Conservation (phyloP, 352 stramenopile species). For the Globisporangium nodosum region DNA sequence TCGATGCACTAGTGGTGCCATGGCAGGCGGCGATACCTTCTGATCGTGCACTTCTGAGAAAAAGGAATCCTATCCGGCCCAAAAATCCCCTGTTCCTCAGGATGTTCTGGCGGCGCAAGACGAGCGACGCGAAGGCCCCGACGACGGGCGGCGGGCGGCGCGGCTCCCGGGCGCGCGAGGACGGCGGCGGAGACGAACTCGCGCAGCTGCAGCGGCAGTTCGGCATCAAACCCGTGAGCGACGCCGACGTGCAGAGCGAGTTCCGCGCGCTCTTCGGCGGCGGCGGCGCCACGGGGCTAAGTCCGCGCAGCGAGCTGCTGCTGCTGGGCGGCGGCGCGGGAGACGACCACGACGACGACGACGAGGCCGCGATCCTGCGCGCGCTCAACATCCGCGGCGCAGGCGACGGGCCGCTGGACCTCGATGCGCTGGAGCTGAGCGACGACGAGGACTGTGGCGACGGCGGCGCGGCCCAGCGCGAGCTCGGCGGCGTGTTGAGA, state of each 20-base stretch:
- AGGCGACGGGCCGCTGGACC: conserved; percentile 16
- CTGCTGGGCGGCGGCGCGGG: conserved; percentile 25
- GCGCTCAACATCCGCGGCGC: conserved; percentile 31
- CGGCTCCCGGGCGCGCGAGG: neutral
- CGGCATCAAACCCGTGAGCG: conserved; percentile 60
- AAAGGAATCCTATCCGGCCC: too few species aligned
- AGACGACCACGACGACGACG: conserved; percentile 46
- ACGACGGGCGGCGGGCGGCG: neutral
- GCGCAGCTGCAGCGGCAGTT: conserved; percentile 68
- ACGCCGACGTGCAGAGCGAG: conserved; percentile 66
- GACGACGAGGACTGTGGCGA: conserved; percentile 16
- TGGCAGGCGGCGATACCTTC: too few species aligned
- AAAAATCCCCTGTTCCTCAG: neutral
- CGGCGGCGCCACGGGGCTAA: conserved; percentile 15
- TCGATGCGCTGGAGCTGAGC: conserved; percentile 21
- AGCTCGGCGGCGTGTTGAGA: conserved; percentile 31
- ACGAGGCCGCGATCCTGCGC: conserved; percentile 57
- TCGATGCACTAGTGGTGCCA: too few species aligned
- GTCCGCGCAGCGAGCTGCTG: conserved; percentile 43
- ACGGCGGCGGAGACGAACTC: conserved; percentile 35
- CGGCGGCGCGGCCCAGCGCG: conserved; percentile 19
- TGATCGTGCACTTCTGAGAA: too few species aligned
- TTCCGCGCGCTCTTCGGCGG: conserved; percentile 47
- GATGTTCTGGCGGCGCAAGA: conserved; percentile 58
- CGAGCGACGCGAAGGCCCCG: conserved; percentile 14